Evolutionary conservation across 192 early-diverging fungal genomes (phyloP), one percentile per base, ranked within the genome.

Genomic region (Lobosporangium transversale): DNA sequence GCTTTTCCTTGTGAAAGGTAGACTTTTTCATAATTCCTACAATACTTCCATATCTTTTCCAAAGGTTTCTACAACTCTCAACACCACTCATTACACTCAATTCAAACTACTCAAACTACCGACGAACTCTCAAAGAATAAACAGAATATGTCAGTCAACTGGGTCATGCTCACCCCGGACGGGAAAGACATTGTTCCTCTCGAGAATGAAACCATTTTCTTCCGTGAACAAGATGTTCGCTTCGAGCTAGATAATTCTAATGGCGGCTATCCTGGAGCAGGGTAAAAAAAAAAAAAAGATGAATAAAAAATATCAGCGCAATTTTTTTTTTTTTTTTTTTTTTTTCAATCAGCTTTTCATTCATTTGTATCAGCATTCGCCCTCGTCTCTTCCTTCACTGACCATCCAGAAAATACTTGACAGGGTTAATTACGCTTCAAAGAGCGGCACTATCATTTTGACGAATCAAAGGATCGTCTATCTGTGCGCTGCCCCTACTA

Each of bases 71-170:
- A n/a, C n/a, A 45, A 45, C 44, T 21, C 48, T 26, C 48, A 50
- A 50, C 47, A 20, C 64, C 11, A 32, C 20, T 31, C 55, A 33
- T 23, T 33, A 31, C 26, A 4, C 12, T 32, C 53, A 31, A 8
- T n/a, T 35, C 29, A 54, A 30, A 29, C 20, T 31, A 35, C 15
- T n/a, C n/a, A n/a, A n/a, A n/a, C n/a, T n/a, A n/a, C n/a, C n/a
- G n/a, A n/a, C n/a, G n/a, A n/a, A n/a, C n/a, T n/a, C n/a, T n/a
- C n/a, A n/a, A n/a, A n/a, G n/a, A n/a, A n/a, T n/a, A n/a, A n/a
- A n/a, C n/a, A n/a, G n/a, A n/a, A n/a, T 24, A 76, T 76, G 73
- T 76, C 73, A 20, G 31, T 76, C 59, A 76, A 76, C 50, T 76
- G 73, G 73, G 65, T 67, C 57, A 66, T 76, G 58, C 64, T 76